Evolutionary conservation across 2,329 filamentous ascomycete species (phyloP).

Genomic region (Plectosphaerella sp.): DNA sequence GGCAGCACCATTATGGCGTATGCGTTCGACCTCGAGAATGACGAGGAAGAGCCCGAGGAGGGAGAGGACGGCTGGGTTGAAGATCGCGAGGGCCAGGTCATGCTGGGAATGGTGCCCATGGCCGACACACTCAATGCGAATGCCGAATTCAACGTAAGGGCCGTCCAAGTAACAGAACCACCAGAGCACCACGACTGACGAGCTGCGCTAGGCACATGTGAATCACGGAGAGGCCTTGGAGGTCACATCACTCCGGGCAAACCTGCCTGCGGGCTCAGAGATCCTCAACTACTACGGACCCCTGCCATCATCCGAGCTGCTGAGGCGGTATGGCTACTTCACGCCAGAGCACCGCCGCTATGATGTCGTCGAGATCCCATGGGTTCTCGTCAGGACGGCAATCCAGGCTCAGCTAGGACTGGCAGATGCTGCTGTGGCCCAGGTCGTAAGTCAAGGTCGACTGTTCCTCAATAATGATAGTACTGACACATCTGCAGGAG

Average conservation of each 20-base stretch:
- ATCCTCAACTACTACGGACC: constrained; percentile 89
- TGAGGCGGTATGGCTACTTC: constrained; percentile 85
- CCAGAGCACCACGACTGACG: not conserved
- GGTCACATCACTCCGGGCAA: constrained; percentile 63
- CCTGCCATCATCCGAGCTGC: constrained; percentile 74
- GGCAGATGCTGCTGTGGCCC: constrained; percentile 31
- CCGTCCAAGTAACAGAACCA: not conserved
- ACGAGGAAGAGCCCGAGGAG: constrained; percentile 54
- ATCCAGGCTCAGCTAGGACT: constrained; percentile 32
- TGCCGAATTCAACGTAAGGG: constrained; percentile 71
- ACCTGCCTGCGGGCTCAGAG: constrained; percentile 66
- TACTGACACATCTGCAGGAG: constrained; percentile 22
- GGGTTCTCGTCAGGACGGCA: constrained; percentile 50
- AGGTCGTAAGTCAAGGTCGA: constrained; percentile 34
- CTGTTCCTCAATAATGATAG: constrained; percentile 21
- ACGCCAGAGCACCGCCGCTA: constrained; percentile 71
- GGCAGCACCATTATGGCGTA: constrained; percentile 90
- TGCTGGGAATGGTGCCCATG: constrained; percentile 86
- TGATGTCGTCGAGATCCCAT: constrained; percentile 77
- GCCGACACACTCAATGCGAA: constrained; percentile 89
- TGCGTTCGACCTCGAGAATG: constrained; percentile 72
- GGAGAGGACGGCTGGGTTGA: constrained; percentile 63
- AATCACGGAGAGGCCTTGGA: constrained; percentile 56
- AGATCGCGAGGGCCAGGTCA: constrained; percentile 50
- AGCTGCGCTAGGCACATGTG: constrained; percentile 39